These are phyloP conservation scores for Phytophthora sansomeana DNA, from an alignment of 352 stramenopile genomes.

Conservation along the genomic window DNA sequence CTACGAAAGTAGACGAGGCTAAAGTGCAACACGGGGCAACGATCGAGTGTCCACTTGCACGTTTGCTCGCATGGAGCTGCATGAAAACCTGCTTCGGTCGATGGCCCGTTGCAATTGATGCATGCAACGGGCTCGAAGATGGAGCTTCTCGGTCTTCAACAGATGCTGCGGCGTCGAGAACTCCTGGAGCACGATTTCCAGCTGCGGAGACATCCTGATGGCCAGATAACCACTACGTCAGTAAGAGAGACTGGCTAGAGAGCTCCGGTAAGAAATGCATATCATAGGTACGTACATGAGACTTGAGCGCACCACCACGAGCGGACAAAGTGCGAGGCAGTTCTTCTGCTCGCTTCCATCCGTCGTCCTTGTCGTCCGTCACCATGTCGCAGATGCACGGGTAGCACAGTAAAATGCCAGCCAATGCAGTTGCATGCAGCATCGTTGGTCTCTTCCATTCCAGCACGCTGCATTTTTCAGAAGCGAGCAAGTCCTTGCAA, in stretches of 20 bases:
- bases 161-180: constrained; percentile 65
- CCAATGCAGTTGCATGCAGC: constrained; percentile 42
- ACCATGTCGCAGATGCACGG: constrained; percentile 51
- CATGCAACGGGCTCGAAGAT: constrained; percentile 18
- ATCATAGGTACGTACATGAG: constrained; percentile 27
- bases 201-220: constrained; percentile 19
- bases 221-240: constrained; percentile 22
- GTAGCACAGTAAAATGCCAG: constrained; percentile 56
- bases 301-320: constrained; percentile 42
- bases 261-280: neutral
- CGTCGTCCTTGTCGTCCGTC: constrained; percentile 1
- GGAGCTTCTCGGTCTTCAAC: constrained; percentile 16
- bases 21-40: constrained; percentile 51
- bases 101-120: constrained; percentile 26
- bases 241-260: neutral
- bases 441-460: constrained; percentile 16
- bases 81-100: constrained; percentile 7
- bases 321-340: constrained; percentile 60
- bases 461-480: constrained; percentile 16
- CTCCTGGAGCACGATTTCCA: constrained; percentile 45
- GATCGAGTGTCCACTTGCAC: constrained; percentile 31
- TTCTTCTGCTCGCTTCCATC: constrained; percentile 52
- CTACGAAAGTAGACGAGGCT: neutral
- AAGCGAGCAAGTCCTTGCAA: constrained; percentile 31
- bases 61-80: constrained; percentile 1